phyloP scores from a whole-genome alignment of 805 yeast species.

The Suhomyces xylopsoci region DNA sequence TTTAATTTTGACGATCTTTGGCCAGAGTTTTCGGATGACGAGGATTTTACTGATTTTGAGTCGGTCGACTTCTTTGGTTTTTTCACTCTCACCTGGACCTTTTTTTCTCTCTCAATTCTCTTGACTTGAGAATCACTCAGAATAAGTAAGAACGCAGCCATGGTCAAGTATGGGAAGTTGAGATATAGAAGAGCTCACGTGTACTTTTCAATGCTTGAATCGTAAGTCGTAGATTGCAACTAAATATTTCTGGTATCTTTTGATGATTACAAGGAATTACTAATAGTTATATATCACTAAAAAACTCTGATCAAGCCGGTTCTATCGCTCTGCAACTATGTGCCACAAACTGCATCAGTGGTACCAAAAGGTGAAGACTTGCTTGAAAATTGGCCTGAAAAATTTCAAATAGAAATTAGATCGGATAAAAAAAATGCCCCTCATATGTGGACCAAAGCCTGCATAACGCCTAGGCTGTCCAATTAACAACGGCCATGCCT shows the following conservation, averaged over 20 bases:
- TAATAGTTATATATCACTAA: not conserved
- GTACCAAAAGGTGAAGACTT: not conserved
- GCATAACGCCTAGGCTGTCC: not conserved
- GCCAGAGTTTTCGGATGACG: not conserved
- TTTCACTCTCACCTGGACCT: not conserved
- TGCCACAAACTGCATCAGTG: not conserved
- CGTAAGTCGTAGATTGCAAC: not conserved
- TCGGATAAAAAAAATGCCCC: not conserved
- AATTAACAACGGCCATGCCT: not conserved
- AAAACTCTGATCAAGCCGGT: not conserved
- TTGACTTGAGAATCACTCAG: slow-evolving; percentile 3
- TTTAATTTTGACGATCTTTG: not conserved
- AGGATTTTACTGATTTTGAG: slow-evolving; percentile 1
- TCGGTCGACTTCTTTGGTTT: not conserved
- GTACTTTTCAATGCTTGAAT: not conserved
- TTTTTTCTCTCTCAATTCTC: slow-evolving; percentile 6
- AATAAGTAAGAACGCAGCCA: slow-evolving; percentile 11
- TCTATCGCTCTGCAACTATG: not conserved
- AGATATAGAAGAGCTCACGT: not conserved
- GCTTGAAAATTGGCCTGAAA: not conserved
- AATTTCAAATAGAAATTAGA: not conserved
- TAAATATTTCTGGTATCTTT: not conserved
- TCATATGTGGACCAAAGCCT: not conserved
- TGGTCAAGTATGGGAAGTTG: not conserved
- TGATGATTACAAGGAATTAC: not conserved